Conservation (phyloP, 352 stramenopile genomes). For the Pythium chondricola region DNA sequence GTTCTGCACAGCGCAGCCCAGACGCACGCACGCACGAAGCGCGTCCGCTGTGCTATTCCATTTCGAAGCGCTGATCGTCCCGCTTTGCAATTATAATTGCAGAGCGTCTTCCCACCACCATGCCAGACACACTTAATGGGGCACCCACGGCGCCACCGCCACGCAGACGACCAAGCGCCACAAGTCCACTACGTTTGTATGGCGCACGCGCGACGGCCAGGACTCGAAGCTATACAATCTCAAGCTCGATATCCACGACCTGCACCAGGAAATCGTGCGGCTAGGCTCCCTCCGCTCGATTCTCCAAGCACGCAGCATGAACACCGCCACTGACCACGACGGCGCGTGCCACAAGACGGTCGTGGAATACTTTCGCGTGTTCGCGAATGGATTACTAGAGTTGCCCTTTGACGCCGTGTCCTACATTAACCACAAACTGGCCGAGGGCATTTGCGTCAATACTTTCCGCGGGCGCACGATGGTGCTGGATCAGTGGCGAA, state of each 20-base stretch:
- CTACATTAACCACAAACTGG: slow-evolving; percentile 5
- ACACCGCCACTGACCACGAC: slow-evolving; percentile 3
- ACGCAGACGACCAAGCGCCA: too few species aligned
- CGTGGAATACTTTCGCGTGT: slow-evolving; percentile 6
- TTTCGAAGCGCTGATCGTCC: too few species aligned
- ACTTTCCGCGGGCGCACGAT: not conserved
- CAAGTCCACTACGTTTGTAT: slow-evolving; percentile 6
- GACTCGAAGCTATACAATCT: slow-evolving; percentile 13
- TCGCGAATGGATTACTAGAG: not conserved
- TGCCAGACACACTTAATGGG: too few species aligned
- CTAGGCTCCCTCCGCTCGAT: not conserved
- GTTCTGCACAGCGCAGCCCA: too few species aligned
- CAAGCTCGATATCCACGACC: slow-evolving; percentile 11
- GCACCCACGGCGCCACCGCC: too few species aligned
- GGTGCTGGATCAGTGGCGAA: slow-evolving; percentile 1
- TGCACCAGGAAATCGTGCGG: slow-evolving; percentile 7
- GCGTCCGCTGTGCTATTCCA: too few species aligned
- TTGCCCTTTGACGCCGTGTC: slow-evolving; percentile 2
- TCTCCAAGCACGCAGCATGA: not conserved
- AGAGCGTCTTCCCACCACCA: too few species aligned
- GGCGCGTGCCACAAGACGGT: slow-evolving; percentile 3
- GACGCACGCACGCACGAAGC: too few species aligned
- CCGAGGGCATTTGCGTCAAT: slow-evolving; percentile 1
- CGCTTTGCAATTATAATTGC: too few species aligned
- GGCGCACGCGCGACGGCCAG: slow-evolving; percentile 9